phyloP scores from a whole-genome alignment of 352 stramenopile genomes.

The Nothophytophthora sp. region DNA sequence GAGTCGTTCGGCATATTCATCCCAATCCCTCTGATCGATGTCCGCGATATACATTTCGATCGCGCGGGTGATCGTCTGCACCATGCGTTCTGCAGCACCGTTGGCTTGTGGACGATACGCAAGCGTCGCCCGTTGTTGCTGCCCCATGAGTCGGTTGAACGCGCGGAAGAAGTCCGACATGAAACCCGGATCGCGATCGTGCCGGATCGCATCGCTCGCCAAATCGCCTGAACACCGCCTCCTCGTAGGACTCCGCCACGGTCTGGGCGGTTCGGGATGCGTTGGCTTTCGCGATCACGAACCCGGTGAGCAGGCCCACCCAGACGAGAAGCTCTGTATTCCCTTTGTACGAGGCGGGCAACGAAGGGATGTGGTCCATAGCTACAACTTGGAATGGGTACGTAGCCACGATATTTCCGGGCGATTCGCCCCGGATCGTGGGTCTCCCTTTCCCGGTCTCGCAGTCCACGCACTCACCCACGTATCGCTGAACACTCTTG shows the following conservation, averaged over 20 bases:
- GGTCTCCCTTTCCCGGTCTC: constrained; percentile 14
- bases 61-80: constrained; percentile 13
- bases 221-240: constrained; percentile 19
- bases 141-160: constrained; percentile 16
- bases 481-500: constrained; percentile 2
- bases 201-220: constrained; percentile 14
- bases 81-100: constrained; percentile 15
- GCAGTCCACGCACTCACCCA: constrained; percentile 6
- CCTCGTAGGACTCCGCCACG: constrained; percentile 21
- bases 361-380: constrained; percentile 25
- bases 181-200: constrained; percentile 23
- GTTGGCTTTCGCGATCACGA: constrained; percentile 15
- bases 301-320: constrained; percentile 18
- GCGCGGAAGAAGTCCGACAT: constrained; percentile 14
- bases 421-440: constrained; percentile 2
- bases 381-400: constrained; percentile 20
- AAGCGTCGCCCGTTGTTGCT: constrained; percentile 8
- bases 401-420: constrained; percentile 10
- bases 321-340: constrained; percentile 27
- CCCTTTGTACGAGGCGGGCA: constrained; percentile 12
- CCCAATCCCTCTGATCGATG: constrained; percentile 18
- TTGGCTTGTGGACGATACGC: constrained; percentile 23
- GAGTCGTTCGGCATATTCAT: constrained; percentile 24
- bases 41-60: constrained; percentile 25
- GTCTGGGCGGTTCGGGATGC: constrained; percentile 6